A percentile compares a stretch with the other conserved stretches of the same genome.
Evolutionary conservation across 1,284 basidiomycete species (phyloP).

Genomic region (Pseudozyma hubeiensis): DNA sequence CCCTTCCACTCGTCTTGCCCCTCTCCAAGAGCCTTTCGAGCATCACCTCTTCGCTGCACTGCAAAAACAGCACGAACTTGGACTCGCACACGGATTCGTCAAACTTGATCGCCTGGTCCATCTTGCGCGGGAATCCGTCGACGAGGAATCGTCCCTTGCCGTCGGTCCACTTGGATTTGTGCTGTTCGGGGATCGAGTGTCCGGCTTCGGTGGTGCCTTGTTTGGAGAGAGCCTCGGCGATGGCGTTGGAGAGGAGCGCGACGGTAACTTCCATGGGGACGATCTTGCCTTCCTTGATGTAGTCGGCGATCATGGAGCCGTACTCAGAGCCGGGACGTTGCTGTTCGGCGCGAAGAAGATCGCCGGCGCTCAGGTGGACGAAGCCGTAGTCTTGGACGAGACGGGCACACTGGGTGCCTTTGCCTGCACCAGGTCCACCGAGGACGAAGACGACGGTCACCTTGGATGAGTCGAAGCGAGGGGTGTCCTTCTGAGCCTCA

Average conservation of each 20-base stretch:
- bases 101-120: conserved; percentile 96
- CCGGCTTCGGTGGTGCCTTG: conserved; percentile 32
- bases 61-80: conserved; percentile 85
- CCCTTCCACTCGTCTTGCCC: conserved; percentile 91
- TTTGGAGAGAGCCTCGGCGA: conserved; percentile 75
- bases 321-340: conserved; percentile 84
- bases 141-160: conserved; percentile 90
- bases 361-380: conserved; percentile 95
- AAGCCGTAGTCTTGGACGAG: conserved; percentile 92
- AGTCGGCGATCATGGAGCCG: conserved; percentile 86
- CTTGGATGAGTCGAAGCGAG: conserved; percentile 78
- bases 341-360: conserved; percentile 94
- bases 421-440: conserved; percentile 96
- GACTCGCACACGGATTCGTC: conserved; percentile 83
- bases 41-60: conserved; percentile 91
- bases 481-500: conserved; percentile 24
- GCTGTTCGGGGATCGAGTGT: conserved; percentile 36
- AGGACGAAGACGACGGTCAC: conserved; percentile 94
- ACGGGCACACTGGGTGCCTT: conserved; percentile 92
- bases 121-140: conserved; percentile 97
- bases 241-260: conserved; percentile 93
- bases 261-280: conserved; percentile 98
- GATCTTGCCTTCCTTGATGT: conserved; percentile 92
- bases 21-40: conserved; percentile 85
- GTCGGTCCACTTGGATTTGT: conserved; percentile 75